Conservation (phyloP, 768 basidiomycete genomes). For the Pholiota molesta region DNA sequence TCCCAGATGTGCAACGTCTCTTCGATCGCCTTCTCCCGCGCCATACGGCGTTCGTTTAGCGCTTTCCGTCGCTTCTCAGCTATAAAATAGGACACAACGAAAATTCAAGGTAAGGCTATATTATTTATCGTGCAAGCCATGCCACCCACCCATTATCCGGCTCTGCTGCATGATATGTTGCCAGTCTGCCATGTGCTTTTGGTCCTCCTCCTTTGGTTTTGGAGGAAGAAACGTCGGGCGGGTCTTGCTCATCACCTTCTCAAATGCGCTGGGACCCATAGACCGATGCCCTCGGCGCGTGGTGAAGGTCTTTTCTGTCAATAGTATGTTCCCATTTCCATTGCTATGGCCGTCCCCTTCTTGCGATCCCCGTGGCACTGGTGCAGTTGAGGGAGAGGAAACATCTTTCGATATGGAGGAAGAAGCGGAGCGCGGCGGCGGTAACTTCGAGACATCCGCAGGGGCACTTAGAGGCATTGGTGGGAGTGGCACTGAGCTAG, state of each 20-base stretch:
- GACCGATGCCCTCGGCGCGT: slow-evolving; percentile 53
- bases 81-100: slow-evolving; percentile 27
- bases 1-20: slow-evolving; percentile 78
- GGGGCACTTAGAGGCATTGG: slow-evolving; percentile 1
- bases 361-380: slow-evolving; percentile 9
- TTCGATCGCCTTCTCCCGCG: slow-evolving; percentile 70
- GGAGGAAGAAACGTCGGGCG: slow-evolving; percentile 87
- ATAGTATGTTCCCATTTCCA: slow-evolving; percentile 13
- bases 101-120: neutral
- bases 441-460: slow-evolving; percentile 13
- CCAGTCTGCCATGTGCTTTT: slow-evolving; percentile 86
- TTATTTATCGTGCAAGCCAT: neutral
- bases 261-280: slow-evolving; percentile 68
- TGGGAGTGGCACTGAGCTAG: slow-evolving; percentile 12
- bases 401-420: slow-evolving; percentile 8
- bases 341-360: neutral
- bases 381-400: slow-evolving; percentile 18
- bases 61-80: slow-evolving; percentile 74
- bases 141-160: slow-evolving; percentile 65
- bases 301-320: slow-evolving; percentile 30
- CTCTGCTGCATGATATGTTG: slow-evolving; percentile 87
- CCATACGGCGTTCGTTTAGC: slow-evolving; percentile 60
- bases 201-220: slow-evolving; percentile 75
- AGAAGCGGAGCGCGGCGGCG: slow-evolving; percentile 17
- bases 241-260: slow-evolving; percentile 83